These are phyloP conservation scores for Colletotrichum plurivorum DNA, from an alignment of 2,329 filamentous ascomycete genomes.

Conservation along the genomic window DNA sequence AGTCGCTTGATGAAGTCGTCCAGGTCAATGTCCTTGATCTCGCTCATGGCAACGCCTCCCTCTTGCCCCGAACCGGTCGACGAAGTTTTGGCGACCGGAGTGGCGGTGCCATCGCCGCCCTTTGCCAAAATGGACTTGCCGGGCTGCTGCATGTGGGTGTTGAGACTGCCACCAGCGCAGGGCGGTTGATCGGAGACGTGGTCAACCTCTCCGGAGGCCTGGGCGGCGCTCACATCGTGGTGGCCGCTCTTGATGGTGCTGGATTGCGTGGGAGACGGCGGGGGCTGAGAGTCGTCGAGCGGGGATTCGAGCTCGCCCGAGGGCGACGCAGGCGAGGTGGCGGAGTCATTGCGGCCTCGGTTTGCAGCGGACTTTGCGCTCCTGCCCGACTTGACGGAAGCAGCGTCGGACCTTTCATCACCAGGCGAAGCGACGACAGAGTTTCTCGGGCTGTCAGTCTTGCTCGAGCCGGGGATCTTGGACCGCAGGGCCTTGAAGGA, in stretches of 20 bases:
- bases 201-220: slow-evolving; percentile 91
- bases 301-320: slow-evolving; percentile 57
- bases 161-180: slow-evolving; percentile 72
- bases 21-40: slow-evolving; percentile 92
- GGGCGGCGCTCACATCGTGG: slow-evolving; percentile 84
- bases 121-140: slow-evolving; percentile 93
- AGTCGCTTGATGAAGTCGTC: slow-evolving; percentile 98
- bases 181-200: slow-evolving; percentile 93
- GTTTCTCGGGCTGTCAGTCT: slow-evolving; percentile 84
- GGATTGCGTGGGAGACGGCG: slow-evolving; percentile 90
- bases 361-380: slow-evolving; percentile 68
- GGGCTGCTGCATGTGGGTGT: slow-evolving; percentile 75
- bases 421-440: slow-evolving; percentile 77
- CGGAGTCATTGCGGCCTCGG: slow-evolving; percentile 62
- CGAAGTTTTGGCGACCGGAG: slow-evolving; percentile 67
- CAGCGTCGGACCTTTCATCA: slow-evolving; percentile 82
- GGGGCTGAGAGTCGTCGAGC: slow-evolving; percentile 69
- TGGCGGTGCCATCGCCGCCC: slow-evolving; percentile 76
- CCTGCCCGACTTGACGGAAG: slow-evolving; percentile 80
- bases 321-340: slow-evolving; percentile 56
- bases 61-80: slow-evolving; percentile 51
- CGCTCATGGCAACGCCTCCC: slow-evolving; percentile 82
- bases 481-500: slow-evolving; percentile 89
- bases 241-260: slow-evolving; percentile 76
- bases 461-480: slow-evolving; percentile 84